A percentile compares a stretch with the other conserved stretches of the same genome.
Evolutionary conservation across 129 eudicot genomes (phyloP).

Genomic region (Pseudognaphalium luteoalbum): DNA sequence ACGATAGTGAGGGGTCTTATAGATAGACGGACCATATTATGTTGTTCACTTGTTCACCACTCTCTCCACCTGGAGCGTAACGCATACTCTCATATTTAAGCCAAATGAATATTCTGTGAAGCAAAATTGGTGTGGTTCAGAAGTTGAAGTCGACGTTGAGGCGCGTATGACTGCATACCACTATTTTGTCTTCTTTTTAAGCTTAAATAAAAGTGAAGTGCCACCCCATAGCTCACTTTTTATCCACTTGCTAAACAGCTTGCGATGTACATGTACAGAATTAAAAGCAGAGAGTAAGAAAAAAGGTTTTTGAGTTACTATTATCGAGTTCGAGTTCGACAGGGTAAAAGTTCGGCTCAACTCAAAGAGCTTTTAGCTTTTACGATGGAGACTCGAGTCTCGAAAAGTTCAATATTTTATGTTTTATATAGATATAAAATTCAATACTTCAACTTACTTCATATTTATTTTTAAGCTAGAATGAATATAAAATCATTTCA

Average conservation of each 20-base stretch:
- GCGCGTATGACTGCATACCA: slow-evolving; percentile 29
- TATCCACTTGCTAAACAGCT: slow-evolving; percentile 28
- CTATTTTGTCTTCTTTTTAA: slow-evolving; percentile 26
- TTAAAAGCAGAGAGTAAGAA: no score
- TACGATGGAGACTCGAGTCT: no score
- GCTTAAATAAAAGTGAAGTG: slow-evolving; percentile 6
- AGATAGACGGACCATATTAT: not conserved
- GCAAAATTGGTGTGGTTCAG: slow-evolving; percentile 23
- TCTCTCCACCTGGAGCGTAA: not conserved
- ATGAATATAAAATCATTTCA: no score
- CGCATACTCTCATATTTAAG: not conserved
- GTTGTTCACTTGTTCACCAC: slow-evolving; percentile 6
- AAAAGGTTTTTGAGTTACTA: no score
- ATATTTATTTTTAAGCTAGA: no score
- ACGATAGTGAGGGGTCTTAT: no score
- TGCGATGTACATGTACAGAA: not conserved
- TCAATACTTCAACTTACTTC: no score
- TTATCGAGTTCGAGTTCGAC: no score
- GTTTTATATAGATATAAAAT: no score
- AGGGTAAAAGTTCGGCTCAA: no score
- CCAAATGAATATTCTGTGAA: slow-evolving; percentile 17
- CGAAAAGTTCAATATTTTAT: no score
- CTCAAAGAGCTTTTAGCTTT: no score
- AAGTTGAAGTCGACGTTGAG: slow-evolving; percentile 23
- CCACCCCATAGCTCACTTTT: slow-evolving; percentile 18